Conservation (phyloP, 306 rosid genomes). For the Casuarina cunninghamiana region DNA sequence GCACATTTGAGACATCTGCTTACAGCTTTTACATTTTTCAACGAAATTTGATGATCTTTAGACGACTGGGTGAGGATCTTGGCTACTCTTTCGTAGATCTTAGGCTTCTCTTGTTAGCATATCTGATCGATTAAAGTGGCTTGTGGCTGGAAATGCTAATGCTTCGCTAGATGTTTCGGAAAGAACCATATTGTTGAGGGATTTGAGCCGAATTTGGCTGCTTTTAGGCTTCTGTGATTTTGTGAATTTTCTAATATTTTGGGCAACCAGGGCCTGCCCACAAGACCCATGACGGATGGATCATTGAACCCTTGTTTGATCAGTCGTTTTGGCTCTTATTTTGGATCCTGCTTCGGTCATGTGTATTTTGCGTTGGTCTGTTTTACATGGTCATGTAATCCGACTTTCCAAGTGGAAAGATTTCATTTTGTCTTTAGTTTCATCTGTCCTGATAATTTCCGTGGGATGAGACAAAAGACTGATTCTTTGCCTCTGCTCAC, state of each 20-base stretch:
- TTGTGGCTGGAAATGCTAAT: background rate
- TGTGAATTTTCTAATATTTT: background rate
- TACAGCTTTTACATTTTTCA: background rate
- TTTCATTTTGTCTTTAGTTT: constrained; percentile 12
- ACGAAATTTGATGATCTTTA: background rate
- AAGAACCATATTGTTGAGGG: constrained; percentile 4
- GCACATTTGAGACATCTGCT: background rate
- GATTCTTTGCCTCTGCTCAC: constrained; percentile 16
- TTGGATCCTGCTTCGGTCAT: background rate
- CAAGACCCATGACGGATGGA: background rate
- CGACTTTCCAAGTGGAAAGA: constrained; percentile 8
- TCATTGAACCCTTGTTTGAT: background rate
- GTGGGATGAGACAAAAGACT: constrained; percentile 26
- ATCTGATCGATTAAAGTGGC: background rate
- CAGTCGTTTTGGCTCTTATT: constrained; percentile 3
- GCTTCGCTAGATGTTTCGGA: background rate
- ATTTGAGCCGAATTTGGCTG: background rate
- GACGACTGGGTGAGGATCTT: background rate
- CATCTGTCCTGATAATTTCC: constrained; percentile 8
- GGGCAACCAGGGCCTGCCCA: background rate
- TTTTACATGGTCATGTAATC: background rate
- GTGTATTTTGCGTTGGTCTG: background rate
- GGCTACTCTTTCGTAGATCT: background rate
- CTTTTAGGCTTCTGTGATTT: background rate
- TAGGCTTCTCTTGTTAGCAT: background rate